Evolutionary conservation across 805 yeast genomes (phyloP).

Genomic region (Torulaspora indica): DNA sequence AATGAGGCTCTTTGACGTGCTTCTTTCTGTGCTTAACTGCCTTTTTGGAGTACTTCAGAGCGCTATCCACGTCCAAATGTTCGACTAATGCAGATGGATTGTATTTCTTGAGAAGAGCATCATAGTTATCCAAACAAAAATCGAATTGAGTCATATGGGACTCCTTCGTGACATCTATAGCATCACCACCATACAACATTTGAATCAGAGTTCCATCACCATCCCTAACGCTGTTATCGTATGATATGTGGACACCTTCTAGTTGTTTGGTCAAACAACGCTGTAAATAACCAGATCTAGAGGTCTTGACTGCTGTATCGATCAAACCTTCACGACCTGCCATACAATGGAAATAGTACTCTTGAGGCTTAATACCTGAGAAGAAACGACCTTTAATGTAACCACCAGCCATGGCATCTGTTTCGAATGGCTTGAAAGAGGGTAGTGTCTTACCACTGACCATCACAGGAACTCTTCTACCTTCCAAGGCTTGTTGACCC

Average conservation of each 20-base stretch:
- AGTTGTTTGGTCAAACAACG: slow-evolving; percentile 97
- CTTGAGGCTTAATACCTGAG: slow-evolving; percentile 97
- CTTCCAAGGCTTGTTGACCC: slow-evolving; percentile 98
- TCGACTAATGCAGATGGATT: slow-evolving; percentile 70
- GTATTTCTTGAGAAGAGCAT: slow-evolving; percentile 78
- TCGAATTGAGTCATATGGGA: slow-evolving; percentile 89
- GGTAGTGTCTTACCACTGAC: slow-evolving; percentile 97
- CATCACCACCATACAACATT: slow-evolving; percentile 96
- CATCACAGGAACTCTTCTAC: slow-evolving; percentile 99
- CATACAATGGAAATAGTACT: slow-evolving; percentile 99
- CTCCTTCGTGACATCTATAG: slow-evolving; percentile 90
- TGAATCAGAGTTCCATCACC: slow-evolving; percentile 91
- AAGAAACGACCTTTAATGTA: slow-evolving; percentile 95
- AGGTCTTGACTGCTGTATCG: slow-evolving; percentile 98
- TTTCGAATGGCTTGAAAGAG: slow-evolving; percentile 92
- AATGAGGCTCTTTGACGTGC: slow-evolving; percentile 58
- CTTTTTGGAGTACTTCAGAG: slow-evolving; percentile 76
- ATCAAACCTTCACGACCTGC: slow-evolving; percentile 99
- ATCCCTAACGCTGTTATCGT: slow-evolving; percentile 94
- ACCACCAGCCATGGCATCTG: slow-evolving; percentile 98
- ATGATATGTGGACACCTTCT: slow-evolving; percentile 92
- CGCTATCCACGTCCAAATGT: slow-evolving; percentile 79
- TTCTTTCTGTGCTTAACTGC: slow-evolving; percentile 66
- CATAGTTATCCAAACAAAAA: slow-evolving; percentile 89
- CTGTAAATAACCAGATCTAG: slow-evolving; percentile 96